Evolutionary conservation across 2,329 filamentous ascomycete genomes (phyloP).

Genomic region (Alternaria tenuissima): DNA sequence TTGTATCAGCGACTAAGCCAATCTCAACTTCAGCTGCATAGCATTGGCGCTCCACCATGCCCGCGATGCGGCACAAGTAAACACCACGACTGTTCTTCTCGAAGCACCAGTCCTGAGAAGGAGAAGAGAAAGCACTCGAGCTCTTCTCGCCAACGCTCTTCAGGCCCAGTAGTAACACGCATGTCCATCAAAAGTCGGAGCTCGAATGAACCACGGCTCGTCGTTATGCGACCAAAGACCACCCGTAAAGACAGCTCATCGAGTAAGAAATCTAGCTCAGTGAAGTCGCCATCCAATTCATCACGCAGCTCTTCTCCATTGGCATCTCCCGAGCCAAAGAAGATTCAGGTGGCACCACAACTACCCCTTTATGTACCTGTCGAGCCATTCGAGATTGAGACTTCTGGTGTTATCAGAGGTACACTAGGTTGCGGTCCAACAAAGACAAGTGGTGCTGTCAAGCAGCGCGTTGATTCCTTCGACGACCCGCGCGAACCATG

Average conservation of each 20-base stretch:
- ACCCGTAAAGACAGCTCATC: slow-evolving; percentile 36
- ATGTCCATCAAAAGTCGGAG: slow-evolving; percentile 37
- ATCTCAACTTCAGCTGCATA: slow-evolving; percentile 46
- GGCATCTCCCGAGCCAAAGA: slow-evolving; percentile 31
- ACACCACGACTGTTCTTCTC: slow-evolving; percentile 33
- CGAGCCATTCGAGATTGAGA: slow-evolving; percentile 32
- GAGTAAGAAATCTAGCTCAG: slow-evolving; percentile 32
- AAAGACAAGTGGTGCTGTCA: slow-evolving; percentile 14
- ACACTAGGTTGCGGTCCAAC: slow-evolving; percentile 17
- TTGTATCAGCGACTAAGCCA: slow-evolving; percentile 52
- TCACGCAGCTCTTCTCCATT: slow-evolving; percentile 31
- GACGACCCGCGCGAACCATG: slow-evolving; percentile 34
- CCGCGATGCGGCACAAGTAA: slow-evolving; percentile 35
- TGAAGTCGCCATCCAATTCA: slow-evolving; percentile 31
- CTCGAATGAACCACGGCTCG: slow-evolving; percentile 47
- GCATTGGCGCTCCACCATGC: slow-evolving; percentile 27
- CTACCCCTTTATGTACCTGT: slow-evolving; percentile 30
- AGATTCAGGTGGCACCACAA: slow-evolving; percentile 11
- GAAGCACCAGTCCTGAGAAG: slow-evolving; percentile 26
- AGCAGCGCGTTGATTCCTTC: slow-evolving; percentile 32
- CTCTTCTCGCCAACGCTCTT: slow-evolving; percentile 31
- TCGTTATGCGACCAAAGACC: slow-evolving; percentile 46
- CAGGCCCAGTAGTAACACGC: slow-evolving; percentile 39
- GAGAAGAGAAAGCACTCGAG: slow-evolving; percentile 35
- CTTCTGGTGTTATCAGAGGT: slow-evolving; percentile 17